phyloP scores from a whole-genome alignment of 495 filamentous ascomycete genomes.

The Aspergillus nidulans region DNA sequence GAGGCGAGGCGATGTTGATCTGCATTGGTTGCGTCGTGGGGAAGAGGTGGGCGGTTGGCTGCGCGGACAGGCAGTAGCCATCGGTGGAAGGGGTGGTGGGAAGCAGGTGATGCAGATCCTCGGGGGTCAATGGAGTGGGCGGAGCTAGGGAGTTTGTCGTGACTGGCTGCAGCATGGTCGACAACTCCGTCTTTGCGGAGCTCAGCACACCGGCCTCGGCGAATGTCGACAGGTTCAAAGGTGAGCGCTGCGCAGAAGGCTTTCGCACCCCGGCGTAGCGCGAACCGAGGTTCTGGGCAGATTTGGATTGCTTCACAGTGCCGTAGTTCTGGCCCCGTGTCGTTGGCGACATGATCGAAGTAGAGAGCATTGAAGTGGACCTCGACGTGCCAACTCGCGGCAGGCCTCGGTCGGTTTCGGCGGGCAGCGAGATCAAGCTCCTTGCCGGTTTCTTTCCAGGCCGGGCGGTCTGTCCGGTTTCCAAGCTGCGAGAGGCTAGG shows the following conservation, averaged over 20 bases:
- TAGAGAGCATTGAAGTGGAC: constrained; percentile 31
- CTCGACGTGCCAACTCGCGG: constrained; percentile 47
- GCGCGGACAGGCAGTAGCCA: constrained; percentile 39
- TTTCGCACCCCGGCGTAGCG: constrained; percentile 51
- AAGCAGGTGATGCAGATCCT: constrained; percentile 42
- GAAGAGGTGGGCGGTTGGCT: constrained; percentile 35
- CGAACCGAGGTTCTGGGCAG: constrained; percentile 45
- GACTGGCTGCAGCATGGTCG: constrained; percentile 34
- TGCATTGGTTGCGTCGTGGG: constrained; percentile 43
- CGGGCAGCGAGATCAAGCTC: constrained; percentile 51
- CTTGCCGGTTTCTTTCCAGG: constrained; percentile 41
- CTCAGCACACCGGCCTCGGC: constrained; percentile 41
- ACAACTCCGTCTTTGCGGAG: constrained; percentile 36
- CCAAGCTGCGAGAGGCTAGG: constrained; percentile 24
- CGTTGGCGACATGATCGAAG: constrained; percentile 41
- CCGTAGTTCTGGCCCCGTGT: constrained; percentile 35
- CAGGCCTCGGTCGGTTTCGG: constrained; percentile 50
- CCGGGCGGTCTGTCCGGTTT: constrained; percentile 20
- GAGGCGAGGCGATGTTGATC: constrained; percentile 45
- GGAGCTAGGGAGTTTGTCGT: constrained; percentile 40
- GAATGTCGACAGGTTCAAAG: constrained; percentile 48
- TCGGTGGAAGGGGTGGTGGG: constrained; percentile 36
- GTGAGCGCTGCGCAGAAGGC: constrained; percentile 48
- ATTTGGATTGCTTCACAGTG: constrained; percentile 51
- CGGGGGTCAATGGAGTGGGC: constrained; percentile 44